Evolutionary conservation across 1,139 yeast genomes (phyloP), one percentile per base, ranked within the genome.

Genomic region (Blastobotrys elegans): DNA sequence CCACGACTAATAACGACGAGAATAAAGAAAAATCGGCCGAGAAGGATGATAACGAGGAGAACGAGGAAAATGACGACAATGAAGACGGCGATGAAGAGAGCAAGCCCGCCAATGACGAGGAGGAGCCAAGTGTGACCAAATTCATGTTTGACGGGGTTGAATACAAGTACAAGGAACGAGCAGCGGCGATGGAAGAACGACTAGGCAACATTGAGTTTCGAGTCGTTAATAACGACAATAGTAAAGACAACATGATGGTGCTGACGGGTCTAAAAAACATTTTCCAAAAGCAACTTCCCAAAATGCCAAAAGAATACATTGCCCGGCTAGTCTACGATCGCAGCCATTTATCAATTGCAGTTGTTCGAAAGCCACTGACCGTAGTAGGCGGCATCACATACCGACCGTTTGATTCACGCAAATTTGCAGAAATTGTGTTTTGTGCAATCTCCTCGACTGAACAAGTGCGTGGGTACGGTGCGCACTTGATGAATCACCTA

Each of bases 371-470:
- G 57, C 97, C 97, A 11, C 68, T 92, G 56, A 87, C 95, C 0
- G 98, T 92, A 26, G 97, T 92, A 1, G 99, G 99, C 34, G 99
- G 99, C 2, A 90, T 92, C 47, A 94, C 99, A 0, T 90, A 87
- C 63, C 75, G 97, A 50, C 98, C 99, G 2, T 92, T 92, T 67
- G 86, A 88, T 61, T 80, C 81, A 48, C 77, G 96, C 52, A 84
- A 80, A 59, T 94, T 92, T 73, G 99, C 98, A 0, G 99, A 92
- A 67, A 92, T 92, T 70, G 99, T 94, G 21, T 92, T 92, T 61
- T 92, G 97, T 75, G 99, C 99, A 24, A 92, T 92, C 49, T 84
- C 95, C 36, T 88, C 97, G 2, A 88, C 97, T 0, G 98, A 92
- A 64, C 99, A 92, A 70, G 98, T 94, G 22, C 72, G 96, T 54